Evolutionary conservation across 192 early-diverging fungal genomes (phyloP).

Genomic region (Entophlyctis helioformis): DNA sequence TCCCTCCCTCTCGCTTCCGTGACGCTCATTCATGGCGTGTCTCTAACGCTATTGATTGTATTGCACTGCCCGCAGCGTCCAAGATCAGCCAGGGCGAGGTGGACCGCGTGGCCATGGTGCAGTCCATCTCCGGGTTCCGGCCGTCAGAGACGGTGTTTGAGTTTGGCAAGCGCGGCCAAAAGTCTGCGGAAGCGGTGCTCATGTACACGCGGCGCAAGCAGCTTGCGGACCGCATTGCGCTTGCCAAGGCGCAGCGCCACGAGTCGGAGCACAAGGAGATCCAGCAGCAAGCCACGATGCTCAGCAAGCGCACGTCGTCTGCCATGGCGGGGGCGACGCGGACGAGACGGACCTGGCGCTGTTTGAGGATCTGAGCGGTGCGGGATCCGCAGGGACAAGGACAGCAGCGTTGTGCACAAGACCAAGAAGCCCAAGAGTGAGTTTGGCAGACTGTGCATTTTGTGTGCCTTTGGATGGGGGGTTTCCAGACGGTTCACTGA

Average conservation of each 20-base stretch:
- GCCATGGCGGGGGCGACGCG: conserved; percentile 5
- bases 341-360: conserved; percentile 8
- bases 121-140: conserved; percentile 64
- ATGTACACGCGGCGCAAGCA: conserved; percentile 29
- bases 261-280: conserved; percentile 22
- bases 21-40: too few relatives aligned
- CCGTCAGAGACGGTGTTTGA: conserved; percentile 94
- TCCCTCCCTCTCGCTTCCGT: too few relatives aligned
- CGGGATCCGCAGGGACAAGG: too few relatives aligned
- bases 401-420: too few relatives aligned
- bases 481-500: too few relatives aligned
- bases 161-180: conserved; percentile 72
- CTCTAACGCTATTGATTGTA: too few relatives aligned
- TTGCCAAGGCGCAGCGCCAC: conserved; percentile 36
- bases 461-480: too few relatives aligned
- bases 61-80: conserved; percentile 9
- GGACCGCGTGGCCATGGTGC: conserved; percentile 57
- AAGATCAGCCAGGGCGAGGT: conserved; percentile 44
- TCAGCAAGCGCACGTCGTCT: neutral
- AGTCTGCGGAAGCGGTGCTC: conserved; percentile 46
- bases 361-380: too few relatives aligned
- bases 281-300: conserved; percentile 3
- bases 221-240: conserved; percentile 37
- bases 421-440: too few relatives aligned
- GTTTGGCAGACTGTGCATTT: too few relatives aligned